Evolutionary conservation across 345 rosid genomes (phyloP), one percentile per base, ranked within the genome.

Genomic region (Stellera chamaejasme): DNA sequence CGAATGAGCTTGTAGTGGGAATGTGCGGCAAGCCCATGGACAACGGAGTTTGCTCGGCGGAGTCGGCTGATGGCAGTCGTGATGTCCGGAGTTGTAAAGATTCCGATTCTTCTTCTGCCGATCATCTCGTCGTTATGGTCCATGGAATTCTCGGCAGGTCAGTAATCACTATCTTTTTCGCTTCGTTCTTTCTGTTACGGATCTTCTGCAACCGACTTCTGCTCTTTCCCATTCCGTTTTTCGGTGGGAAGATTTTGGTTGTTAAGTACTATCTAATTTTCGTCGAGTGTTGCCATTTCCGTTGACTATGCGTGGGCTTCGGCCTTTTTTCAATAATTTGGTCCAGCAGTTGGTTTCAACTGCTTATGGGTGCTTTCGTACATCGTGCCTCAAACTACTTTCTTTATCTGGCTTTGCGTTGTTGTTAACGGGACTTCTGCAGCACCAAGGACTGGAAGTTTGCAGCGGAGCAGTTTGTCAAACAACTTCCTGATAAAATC

Each of bases 401-500:
- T 7, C 1, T 51, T 60, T 19, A 7, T 10, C 16, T 64, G 14
- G 43, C 49, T 12, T n/a, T 45, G 11, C 14, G 55, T 62, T 50
- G 54, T 32, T 32, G 39, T 32, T 32, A 32, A 32, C 39, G 5
- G 39, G 5, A 32, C 23, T 65, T 63, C 10, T 69, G 56, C 93
- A 94, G 99, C 72, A 64, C 83, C n/a, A 49, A 73, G 2, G 87
- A 94, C 78, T 94, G 97, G 99, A 87, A 87, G 69, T 94, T 85
- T 63, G 99, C 79, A 59, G 96, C 99, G 1, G 80, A 85, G 74
- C 88, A 79, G 62, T 90, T 94, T 65, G 99, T 85, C 45, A 80
- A 72, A 64, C 63, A 2, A 59, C 78, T 94, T 10, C 95, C 88
- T 0, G 85, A 94, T 64, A 83, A 82, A 85, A 79, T 90, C 2